These are phyloP conservation scores for Monosporozyma aquatica DNA, from an alignment of 805 yeast genomes.

Conservation along the genomic window DNA sequence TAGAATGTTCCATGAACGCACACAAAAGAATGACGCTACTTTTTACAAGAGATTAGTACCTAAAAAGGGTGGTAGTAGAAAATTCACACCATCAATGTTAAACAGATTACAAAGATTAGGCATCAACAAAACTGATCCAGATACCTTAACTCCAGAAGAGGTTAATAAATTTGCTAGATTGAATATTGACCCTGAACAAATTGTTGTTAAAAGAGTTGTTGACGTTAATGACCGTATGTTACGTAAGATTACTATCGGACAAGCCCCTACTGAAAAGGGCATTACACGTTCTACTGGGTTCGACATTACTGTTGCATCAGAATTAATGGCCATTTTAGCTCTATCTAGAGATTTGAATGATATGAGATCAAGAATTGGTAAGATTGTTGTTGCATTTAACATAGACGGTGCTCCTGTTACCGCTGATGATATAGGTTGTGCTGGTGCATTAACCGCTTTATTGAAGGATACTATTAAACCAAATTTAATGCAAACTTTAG, in stretches of 20 bases:
- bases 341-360: conserved; percentile 69
- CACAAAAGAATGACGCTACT: conserved; percentile 70
- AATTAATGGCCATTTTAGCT: conserved; percentile 92
- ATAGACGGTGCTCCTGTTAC: conserved; percentile 73
- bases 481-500: conserved; percentile 91
- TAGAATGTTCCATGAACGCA: conserved; percentile 87
- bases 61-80: conserved; percentile 67
- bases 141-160: conserved; percentile 71
- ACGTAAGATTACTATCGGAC: conserved; percentile 81
- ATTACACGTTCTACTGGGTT: conserved; percentile 80
- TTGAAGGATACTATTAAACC: conserved; percentile 96
- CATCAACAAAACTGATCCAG: conserved; percentile 72
- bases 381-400: conserved; percentile 80
- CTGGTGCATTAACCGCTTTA: conserved; percentile 91
- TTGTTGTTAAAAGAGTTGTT: conserved; percentile 87
- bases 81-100: conserved; percentile 70
- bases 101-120: conserved; percentile 72
- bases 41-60: conserved; percentile 84
- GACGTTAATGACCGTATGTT: conserved; percentile 90
- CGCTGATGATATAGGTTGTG: conserved; percentile 89
- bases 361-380: conserved; percentile 80
- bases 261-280: conserved; percentile 90
- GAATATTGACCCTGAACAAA: conserved; percentile 81
- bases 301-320: conserved; percentile 94
- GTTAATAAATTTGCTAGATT: conserved; percentile 66